Conservation (phyloP, 352 stramenopile species). For the Thalassiosira mediterranea region DNA sequence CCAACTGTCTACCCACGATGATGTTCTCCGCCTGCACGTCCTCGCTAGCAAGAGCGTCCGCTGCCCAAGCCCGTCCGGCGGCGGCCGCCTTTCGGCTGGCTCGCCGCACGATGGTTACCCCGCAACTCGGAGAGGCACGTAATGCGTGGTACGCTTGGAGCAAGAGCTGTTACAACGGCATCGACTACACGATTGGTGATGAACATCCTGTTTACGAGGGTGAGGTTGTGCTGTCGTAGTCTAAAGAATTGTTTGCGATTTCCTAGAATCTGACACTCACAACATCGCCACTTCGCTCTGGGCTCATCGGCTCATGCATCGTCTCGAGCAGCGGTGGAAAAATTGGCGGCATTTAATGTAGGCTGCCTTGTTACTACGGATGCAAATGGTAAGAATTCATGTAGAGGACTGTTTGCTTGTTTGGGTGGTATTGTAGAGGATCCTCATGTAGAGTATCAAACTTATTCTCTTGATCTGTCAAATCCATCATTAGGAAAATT, state of each 20-base stretch:
- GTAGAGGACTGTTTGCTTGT: neutral
- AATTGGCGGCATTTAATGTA: conserved; percentile 93
- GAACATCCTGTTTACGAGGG: conserved; percentile 92
- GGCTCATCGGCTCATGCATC: too few relatives aligned
- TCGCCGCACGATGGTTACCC: conserved; percentile 31
- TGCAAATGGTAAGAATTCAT: conserved; percentile 67
- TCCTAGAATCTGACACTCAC: too few relatives aligned
- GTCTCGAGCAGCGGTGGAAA: conserved; percentile 91
- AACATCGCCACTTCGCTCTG: too few relatives aligned
- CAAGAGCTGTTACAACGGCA: conserved; percentile 57
- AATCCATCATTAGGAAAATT: conserved; percentile 90
- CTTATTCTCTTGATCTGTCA: too few relatives aligned
- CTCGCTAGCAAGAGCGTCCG: conserved; percentile 19
- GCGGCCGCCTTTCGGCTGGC: conserved; percentile 10
- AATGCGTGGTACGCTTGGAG: conserved; percentile 44
- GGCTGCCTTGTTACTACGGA: conserved; percentile 87
- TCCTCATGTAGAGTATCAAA: conserved; percentile 23
- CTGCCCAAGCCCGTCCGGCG: conserved; percentile 2
- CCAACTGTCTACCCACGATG: conserved; percentile 1
- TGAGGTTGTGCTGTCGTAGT: too few relatives aligned
- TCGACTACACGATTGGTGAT: conserved; percentile 92
- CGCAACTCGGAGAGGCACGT: conserved; percentile 37
- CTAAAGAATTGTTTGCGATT: too few relatives aligned
- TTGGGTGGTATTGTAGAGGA: too few relatives aligned
- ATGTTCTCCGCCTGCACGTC: conserved; percentile 32